phyloP scores from a whole-genome alignment of 2,329 filamentous ascomycete species.

The Tothia fuscella region DNA sequence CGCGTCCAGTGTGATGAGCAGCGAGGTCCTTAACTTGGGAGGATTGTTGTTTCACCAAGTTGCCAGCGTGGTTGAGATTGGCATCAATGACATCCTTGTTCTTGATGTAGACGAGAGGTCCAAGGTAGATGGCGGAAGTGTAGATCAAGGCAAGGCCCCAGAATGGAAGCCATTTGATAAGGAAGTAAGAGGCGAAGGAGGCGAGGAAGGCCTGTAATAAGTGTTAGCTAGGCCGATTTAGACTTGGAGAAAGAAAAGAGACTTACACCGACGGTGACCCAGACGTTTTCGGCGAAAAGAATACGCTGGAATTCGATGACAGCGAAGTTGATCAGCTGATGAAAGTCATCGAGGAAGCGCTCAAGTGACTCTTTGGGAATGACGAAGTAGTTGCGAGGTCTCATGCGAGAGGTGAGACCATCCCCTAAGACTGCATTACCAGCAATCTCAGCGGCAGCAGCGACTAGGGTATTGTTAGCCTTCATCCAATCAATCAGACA shows the following conservation, averaged over 20 bases:
- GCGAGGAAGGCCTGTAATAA: conserved; percentile 44
- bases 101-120: conserved; percentile 50
- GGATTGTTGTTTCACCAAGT: conserved; percentile 45
- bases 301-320: conserved; percentile 56
- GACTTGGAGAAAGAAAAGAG: conserved; percentile 6
- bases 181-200: conserved; percentile 48
- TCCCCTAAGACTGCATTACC: conserved; percentile 44
- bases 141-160: conserved; percentile 50
- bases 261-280: conserved; percentile 47
- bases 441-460: conserved; percentile 44
- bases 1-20: conserved; percentile 46
- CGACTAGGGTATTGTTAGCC: conserved; percentile 30
- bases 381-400: conserved; percentile 53
- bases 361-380: conserved; percentile 53
- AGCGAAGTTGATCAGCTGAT: conserved; percentile 56
- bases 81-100: conserved; percentile 53
- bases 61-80: conserved; percentile 42
- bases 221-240: background rate
- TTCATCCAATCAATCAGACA: conserved; percentile 7
- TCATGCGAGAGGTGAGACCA: conserved; percentile 48
- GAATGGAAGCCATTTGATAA: conserved; percentile 53
- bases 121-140: conserved; percentile 45
- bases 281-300: conserved; percentile 53
- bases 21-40: conserved; percentile 48
- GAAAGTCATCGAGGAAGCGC: conserved; percentile 47